Conservation (phyloP, 2,329 filamentous ascomycete genomes). For the Bipolaris oryzae region DNA sequence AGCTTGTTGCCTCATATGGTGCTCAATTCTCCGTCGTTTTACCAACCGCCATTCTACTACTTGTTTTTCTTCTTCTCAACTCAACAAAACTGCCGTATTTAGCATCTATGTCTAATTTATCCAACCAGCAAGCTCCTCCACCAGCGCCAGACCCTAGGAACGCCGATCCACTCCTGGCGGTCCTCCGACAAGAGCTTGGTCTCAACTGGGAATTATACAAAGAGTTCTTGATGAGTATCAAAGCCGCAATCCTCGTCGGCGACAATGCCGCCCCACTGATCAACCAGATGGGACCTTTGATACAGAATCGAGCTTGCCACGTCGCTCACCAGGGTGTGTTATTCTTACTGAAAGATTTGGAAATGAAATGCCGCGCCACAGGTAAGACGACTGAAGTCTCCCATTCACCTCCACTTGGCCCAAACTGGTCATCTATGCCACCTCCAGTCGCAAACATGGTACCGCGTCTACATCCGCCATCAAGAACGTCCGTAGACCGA, state of each 20-base stretch:
- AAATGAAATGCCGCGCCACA: conserved; percentile 74
- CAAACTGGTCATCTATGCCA: neutral
- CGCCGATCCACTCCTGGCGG: neutral
- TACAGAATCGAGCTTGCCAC: neutral
- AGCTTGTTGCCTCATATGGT: too few species aligned
- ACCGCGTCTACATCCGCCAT: neutral
- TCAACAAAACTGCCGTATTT: neutral
- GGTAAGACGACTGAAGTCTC: conserved; percentile 48
- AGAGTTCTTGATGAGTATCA: conserved; percentile 18
- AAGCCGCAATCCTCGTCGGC: conserved; percentile 2
- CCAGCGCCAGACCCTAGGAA: neutral
- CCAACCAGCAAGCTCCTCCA: neutral
- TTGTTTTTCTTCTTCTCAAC: neutral
- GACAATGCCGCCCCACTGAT: conserved; percentile 17
- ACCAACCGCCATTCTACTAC: neutral
- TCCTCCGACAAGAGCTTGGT: conserved; percentile 19
- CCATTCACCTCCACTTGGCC: conserved; percentile 69
- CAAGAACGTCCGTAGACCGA: neutral
- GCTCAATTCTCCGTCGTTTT: neutral
- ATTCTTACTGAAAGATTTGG: conserved; percentile 19
- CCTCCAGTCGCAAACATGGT: neutral
- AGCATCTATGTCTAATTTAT: neutral
- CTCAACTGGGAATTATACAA: conserved; percentile 21
- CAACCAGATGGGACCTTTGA: conserved; percentile 19
- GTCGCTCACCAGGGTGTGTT: conserved; percentile 22